Evolutionary conservation across 805 yeast species (phyloP).

Genomic region (Alloascoidea hylecoeti): DNA sequence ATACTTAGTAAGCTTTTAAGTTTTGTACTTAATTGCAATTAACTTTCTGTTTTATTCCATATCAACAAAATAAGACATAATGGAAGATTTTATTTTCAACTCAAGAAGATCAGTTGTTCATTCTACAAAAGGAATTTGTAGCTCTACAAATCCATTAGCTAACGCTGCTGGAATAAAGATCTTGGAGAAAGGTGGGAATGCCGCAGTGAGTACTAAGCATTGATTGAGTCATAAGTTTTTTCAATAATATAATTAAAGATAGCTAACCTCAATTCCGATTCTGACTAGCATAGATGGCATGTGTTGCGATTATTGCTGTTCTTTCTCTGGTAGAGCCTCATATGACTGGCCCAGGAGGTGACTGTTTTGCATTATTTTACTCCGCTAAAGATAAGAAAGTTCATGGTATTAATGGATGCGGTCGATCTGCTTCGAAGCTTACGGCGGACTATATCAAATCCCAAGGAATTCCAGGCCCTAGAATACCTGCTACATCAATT

Average conservation of each 20-base stretch:
- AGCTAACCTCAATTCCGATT: too few species aligned
- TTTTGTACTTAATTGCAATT: too few species aligned
- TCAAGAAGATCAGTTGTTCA: slow-evolving; percentile 67
- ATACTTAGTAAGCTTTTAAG: too few species aligned
- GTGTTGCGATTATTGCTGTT: slow-evolving; percentile 25
- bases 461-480: slow-evolving; percentile 27
- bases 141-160: slow-evolving; percentile 68
- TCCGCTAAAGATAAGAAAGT: slow-evolving; percentile 34
- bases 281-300: slow-evolving; percentile 58
- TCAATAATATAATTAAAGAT: too few species aligned
- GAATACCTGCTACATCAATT: slow-evolving; percentile 39
- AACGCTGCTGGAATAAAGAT: slow-evolving; percentile 41
- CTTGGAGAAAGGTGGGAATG: slow-evolving; percentile 38
- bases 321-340: slow-evolving; percentile 22
- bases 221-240: too few species aligned
- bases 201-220: too few species aligned
- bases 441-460: slow-evolving; percentile 31
- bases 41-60: too few species aligned
- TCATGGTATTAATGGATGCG: slow-evolving; percentile 63
- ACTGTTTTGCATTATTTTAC: slow-evolving; percentile 43
- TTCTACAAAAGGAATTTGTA: slow-evolving; percentile 58
- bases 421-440: slow-evolving; percentile 43
- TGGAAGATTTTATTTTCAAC: too few species aligned
- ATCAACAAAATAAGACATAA: too few species aligned
- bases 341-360: slow-evolving; percentile 26